Evolutionary conservation across 495 filamentous ascomycete species (phyloP).

Genomic region (Copromyces sp.): DNA sequence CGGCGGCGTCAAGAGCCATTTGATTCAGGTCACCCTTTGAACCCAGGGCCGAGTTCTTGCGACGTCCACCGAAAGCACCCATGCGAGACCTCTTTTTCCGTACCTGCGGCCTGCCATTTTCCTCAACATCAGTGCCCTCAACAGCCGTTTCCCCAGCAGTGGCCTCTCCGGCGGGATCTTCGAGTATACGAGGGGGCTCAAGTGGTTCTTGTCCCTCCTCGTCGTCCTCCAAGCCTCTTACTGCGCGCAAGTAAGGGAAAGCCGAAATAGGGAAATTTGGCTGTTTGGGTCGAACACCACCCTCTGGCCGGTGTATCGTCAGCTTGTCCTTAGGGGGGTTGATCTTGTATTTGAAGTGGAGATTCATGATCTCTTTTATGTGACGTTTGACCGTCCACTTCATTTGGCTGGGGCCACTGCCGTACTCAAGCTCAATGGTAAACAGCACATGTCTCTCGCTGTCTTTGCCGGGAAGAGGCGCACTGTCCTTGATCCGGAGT

Average conservation of each 20-base stretch:
- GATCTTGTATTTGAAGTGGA: slow-evolving; percentile 87
- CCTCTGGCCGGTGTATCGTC: slow-evolving; percentile 33
- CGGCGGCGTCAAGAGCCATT: slow-evolving; percentile 16
- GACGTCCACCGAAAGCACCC: slow-evolving; percentile 33
- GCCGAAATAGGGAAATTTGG: slow-evolving; percentile 82
- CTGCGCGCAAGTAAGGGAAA: slow-evolving; percentile 82
- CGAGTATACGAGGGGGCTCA: slow-evolving; percentile 27
- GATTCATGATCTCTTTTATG: slow-evolving; percentile 79
- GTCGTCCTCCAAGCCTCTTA: slow-evolving; percentile 68
- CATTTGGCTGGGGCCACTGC: slow-evolving; percentile 90
- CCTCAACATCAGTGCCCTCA: slow-evolving; percentile 34
- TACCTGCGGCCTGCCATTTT: slow-evolving; percentile 25
- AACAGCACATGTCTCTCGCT: slow-evolving; percentile 80
- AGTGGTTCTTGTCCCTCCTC: slow-evolving; percentile 62
- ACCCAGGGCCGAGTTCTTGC: slow-evolving; percentile 23
- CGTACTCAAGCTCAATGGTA: slow-evolving; percentile 90
- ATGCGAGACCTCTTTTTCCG: slow-evolving; percentile 56
- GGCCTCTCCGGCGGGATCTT: slow-evolving; percentile 38
- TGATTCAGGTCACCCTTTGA: slow-evolving; percentile 17
- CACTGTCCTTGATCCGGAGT: slow-evolving; percentile 70
- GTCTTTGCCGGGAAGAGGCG: slow-evolving; percentile 45
- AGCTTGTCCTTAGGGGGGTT: slow-evolving; percentile 72
- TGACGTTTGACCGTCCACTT: slow-evolving; percentile 89
- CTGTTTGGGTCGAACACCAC: slow-evolving; percentile 51
- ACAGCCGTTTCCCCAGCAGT: slow-evolving; percentile 40